phyloP scores from a whole-genome alignment of 768 basidiomycete species.

The Lyophyllum semitale region DNA sequence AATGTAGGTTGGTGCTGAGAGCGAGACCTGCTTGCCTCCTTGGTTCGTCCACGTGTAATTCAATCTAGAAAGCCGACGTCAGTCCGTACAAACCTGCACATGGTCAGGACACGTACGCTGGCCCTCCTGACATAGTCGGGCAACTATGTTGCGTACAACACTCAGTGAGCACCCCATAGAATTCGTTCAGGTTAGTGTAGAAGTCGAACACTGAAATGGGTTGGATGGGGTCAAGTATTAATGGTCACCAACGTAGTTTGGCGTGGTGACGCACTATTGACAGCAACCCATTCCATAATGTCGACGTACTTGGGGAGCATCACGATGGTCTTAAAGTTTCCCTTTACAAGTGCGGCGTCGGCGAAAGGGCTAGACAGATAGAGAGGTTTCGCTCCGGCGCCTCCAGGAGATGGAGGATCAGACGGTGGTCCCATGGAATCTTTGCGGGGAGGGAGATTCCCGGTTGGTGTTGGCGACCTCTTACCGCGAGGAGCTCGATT shows the following conservation, averaged over 20 bases:
- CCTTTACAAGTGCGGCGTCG: slow-evolving; percentile 93
- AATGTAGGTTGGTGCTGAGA: slow-evolving; percentile 94
- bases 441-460: slow-evolving; percentile 25
- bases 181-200: slow-evolving; percentile 95
- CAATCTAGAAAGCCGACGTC: slow-evolving; percentile 48
- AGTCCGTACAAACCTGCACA: neutral
- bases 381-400: slow-evolving; percentile 56
- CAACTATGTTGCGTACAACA: slow-evolving; percentile 89
- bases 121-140: slow-evolving; percentile 90
- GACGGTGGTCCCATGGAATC: slow-evolving; percentile 35
- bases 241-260: neutral
- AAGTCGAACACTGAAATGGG: slow-evolving; percentile 83
- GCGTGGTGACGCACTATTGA: slow-evolving; percentile 68
- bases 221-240: neutral
- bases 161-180: slow-evolving; percentile 93
- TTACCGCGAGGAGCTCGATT: slow-evolving; percentile 36
- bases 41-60: slow-evolving; percentile 96
- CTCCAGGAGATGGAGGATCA: slow-evolving; percentile 41
- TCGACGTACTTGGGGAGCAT: slow-evolving; percentile 95
- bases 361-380: slow-evolving; percentile 95
- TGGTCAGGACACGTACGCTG: slow-evolving; percentile 54
- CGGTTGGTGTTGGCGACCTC: slow-evolving; percentile 38
- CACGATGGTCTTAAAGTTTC: slow-evolving; percentile 98
- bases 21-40: slow-evolving; percentile 81
- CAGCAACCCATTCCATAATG: slow-evolving; percentile 96